These are phyloP conservation scores for Decorospora gaudefroyi DNA, from an alignment of 2,329 filamentous ascomycete species.

Conservation along the genomic window DNA sequence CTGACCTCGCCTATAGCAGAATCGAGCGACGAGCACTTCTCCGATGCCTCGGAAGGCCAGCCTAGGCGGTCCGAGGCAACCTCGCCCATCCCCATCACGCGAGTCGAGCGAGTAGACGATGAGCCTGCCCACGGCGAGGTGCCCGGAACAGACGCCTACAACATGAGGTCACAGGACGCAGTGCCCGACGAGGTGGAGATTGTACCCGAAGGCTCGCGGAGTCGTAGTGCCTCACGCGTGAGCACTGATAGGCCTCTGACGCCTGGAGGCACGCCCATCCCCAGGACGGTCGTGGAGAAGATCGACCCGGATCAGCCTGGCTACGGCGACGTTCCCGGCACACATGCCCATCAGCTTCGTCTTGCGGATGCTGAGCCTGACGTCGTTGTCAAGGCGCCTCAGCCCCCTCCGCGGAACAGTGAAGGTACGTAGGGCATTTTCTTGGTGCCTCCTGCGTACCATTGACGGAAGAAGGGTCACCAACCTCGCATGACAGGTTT, in stretches of 20 bases:
- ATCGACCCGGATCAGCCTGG: constrained; percentile 61
- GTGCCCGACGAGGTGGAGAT: constrained; percentile 68
- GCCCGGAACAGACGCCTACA: constrained; percentile 64
- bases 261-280: constrained; percentile 59
- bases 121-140: constrained; percentile 63
- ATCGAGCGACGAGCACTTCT: constrained; percentile 66
- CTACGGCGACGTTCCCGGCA: constrained; percentile 66
- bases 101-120: constrained; percentile 66
- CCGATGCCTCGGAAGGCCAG: constrained; percentile 65
- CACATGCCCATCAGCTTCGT: constrained; percentile 60
- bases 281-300: constrained; percentile 65
- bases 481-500: constrained; percentile 59
- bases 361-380: constrained; percentile 64
- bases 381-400: constrained; percentile 56
- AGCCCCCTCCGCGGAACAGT: constrained; percentile 50
- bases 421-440: constrained; percentile 61
- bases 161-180: constrained; percentile 61
- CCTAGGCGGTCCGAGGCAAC: constrained; percentile 49
- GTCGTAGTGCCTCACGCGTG: constrained; percentile 48
- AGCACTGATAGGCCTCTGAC: constrained; percentile 54
- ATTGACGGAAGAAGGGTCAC: constrained; percentile 67
- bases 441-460: constrained; percentile 54
- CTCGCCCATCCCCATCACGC: constrained; percentile 64
- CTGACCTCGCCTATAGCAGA: constrained; percentile 34
- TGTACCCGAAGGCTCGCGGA: constrained; percentile 50